A percentile compares a stretch with the other conserved stretches of the same genome.
These are phyloP conservation scores for Candida incommunis DNA, from an alignment of 805 yeast genomes.

Conservation along the genomic window DNA sequence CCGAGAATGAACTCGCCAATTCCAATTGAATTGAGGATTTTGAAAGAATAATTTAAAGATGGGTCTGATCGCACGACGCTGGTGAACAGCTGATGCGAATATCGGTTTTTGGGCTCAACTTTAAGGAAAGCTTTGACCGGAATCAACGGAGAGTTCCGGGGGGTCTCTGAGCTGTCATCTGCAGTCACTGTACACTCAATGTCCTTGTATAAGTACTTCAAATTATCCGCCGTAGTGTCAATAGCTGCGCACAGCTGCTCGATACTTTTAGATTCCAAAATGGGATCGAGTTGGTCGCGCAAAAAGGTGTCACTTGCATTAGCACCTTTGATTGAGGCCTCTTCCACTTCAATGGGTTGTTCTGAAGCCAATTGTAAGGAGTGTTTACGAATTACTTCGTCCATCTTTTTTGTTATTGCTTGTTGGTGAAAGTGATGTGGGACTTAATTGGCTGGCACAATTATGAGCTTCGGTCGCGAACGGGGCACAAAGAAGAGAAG, in stretches of 20 bases:
- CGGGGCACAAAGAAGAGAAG: too few species aligned
- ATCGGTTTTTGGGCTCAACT: not conserved
- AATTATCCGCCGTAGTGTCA: conserved; percentile 12
- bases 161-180: not conserved
- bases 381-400: not conserved
- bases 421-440: not conserved
- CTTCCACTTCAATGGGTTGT: conserved; percentile 15
- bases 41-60: not conserved
- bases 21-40: not conserved
- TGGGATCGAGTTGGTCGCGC: conserved; percentile 14
- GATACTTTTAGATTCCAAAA: conserved; percentile 14
- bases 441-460: not conserved
- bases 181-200: not conserved
- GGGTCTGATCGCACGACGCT: not conserved
- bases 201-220: conserved; percentile 4
- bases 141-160: not conserved
- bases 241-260: conserved; percentile 12
- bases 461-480: too few species aligned
- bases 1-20: not conserved
- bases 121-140: not conserved
- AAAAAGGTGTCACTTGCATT: conserved; percentile 15
- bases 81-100: not conserved
- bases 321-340: conserved; percentile 17
- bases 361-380: conserved; percentile 1
- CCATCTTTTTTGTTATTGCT: too few species aligned